Conservation (phyloP, 2,329 filamentous ascomycete genomes). For the Cucurbitaria berberidis region DNA sequence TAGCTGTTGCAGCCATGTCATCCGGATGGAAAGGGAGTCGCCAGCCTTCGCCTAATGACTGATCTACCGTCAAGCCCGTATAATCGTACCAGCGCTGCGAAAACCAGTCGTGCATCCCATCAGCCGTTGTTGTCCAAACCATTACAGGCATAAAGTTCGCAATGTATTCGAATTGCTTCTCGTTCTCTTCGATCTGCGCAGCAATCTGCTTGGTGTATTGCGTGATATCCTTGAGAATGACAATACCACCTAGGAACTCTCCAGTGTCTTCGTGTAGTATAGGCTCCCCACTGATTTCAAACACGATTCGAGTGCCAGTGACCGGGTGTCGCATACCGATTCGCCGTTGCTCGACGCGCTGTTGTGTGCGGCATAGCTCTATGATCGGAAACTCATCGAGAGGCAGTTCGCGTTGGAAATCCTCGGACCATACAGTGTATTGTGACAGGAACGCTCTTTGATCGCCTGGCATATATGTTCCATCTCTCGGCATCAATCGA, state of each 20-base stretch:
- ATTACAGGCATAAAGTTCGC: conserved; percentile 66
- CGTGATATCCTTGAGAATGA: conserved; percentile 76
- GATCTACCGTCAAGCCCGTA: conserved; percentile 67
- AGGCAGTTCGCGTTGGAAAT: conserved; percentile 66
- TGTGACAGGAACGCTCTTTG: conserved; percentile 61
- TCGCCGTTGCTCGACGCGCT: conserved; percentile 64
- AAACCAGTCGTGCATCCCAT: conserved; percentile 74
- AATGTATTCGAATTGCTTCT: conserved; percentile 75
- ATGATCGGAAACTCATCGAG: conserved; percentile 71
- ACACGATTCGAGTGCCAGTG: conserved; percentile 62
- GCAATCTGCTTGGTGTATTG: conserved; percentile 71
- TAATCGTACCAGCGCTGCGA: conserved; percentile 81
- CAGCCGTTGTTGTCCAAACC: conserved; percentile 74
- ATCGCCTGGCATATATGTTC: conserved; percentile 42
- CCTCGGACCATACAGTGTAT: conserved; percentile 69
- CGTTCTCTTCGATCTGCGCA: conserved; percentile 72
- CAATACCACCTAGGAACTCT: conserved; percentile 75
- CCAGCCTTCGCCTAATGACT: conserved; percentile 70
- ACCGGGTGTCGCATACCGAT: conserved; percentile 65
- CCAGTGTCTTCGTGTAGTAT: conserved; percentile 70
- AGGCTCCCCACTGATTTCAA: conserved; percentile 70
- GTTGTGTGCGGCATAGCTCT: conserved; percentile 66
- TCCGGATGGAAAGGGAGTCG: conserved; percentile 71
- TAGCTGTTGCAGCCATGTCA: conserved; percentile 63
- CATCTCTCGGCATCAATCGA: conserved; percentile 49